Conservation (phyloP, 192 early-diverging fungal genomes). For the Dimargaris verticillata region DNA sequence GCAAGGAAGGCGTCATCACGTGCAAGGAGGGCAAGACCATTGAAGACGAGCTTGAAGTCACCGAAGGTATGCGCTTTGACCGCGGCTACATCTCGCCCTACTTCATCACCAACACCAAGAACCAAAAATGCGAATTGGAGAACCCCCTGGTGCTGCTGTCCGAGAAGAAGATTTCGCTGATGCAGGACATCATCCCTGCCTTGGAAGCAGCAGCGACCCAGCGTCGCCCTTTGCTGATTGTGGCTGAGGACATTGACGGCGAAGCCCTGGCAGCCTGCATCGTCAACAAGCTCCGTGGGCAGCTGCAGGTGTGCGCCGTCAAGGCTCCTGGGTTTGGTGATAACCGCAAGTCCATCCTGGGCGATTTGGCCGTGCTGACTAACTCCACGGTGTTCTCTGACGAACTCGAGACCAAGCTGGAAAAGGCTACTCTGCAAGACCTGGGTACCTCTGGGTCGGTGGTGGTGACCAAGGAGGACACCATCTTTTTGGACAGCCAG, state of each 20-base stretch:
- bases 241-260: conserved; percentile 98
- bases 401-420: conserved; percentile 92
- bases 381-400: conserved; percentile 93
- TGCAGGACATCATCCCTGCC: conserved; percentile 92
- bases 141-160: conserved; percentile 97
- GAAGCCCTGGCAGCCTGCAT: conserved; percentile 99
- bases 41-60: conserved; percentile 97
- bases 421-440: conserved; percentile 80
- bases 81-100: conserved; percentile 99
- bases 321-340: conserved; percentile 99
- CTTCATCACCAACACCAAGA: conserved; percentile 97
- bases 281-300: conserved; percentile 98
- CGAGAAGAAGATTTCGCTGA: conserved; percentile 91
- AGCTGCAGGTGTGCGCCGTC: conserved; percentile 89
- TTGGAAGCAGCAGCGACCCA: conserved; percentile 85
- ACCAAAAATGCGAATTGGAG: conserved; percentile 99
- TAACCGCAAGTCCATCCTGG: conserved; percentile 97
- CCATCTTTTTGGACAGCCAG: conserved; percentile 90
- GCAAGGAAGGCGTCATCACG: conserved; percentile 99
- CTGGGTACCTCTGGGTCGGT: conserved; percentile 78
- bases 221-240: conserved; percentile 91
- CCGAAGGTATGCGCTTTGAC: conserved; percentile 99
- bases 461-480: conserved; percentile 98
- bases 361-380: conserved; percentile 93
- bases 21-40: conserved; percentile 99